These are phyloP conservation scores for Stromatinia cepivora DNA, from an alignment of 2,329 filamentous ascomycete species.

Conservation along the genomic window DNA sequence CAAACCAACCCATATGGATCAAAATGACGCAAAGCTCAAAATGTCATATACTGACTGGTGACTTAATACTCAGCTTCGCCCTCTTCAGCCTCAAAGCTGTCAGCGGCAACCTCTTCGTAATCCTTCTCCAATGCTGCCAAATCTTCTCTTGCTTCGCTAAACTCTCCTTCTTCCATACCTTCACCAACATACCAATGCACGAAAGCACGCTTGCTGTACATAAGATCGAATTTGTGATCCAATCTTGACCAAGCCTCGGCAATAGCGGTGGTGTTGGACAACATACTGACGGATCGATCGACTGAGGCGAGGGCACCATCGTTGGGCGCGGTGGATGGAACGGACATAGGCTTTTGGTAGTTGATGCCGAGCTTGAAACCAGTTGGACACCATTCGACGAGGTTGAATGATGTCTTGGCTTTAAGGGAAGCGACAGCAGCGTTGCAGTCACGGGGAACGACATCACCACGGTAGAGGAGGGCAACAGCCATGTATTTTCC, in stretches of 20 bases:
- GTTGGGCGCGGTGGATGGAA: conserved; percentile 45
- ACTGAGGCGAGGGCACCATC: conserved; percentile 54
- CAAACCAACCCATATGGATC: conserved; percentile 17
- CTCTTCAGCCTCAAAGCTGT: conserved; percentile 51
- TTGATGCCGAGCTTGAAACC: conserved; percentile 70
- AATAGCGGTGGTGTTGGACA: conserved; percentile 67
- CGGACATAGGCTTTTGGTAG: conserved; percentile 58
- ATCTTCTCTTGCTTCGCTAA: conserved; percentile 65
- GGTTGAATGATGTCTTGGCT: conserved; percentile 62
- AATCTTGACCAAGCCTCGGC: conserved; percentile 64
- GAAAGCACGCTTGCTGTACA: conserved; percentile 69
- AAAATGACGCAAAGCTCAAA: conserved; percentile 20
- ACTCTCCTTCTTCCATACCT: conserved; percentile 70
- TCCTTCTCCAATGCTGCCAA: conserved; percentile 65
- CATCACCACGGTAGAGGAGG: conserved; percentile 65
- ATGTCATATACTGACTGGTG: conserved; percentile 7
- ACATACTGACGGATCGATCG: conserved; percentile 59
- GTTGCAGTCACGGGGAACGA: conserved; percentile 61
- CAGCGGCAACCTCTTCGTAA: conserved; percentile 63
- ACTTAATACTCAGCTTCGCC: conserved; percentile 46
- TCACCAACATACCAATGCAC: conserved; percentile 73
- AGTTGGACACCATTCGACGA: conserved; percentile 69
- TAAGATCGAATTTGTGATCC: conserved; percentile 68
- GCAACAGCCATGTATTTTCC: conserved; percentile 71
- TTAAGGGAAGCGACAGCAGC: conserved; percentile 60